A percentile compares a stretch with the other conserved stretches of the same genome.
phyloP scores from a whole-genome alignment of 371 early-diverging fungal species.

The Actinomucor elegans region DNA sequence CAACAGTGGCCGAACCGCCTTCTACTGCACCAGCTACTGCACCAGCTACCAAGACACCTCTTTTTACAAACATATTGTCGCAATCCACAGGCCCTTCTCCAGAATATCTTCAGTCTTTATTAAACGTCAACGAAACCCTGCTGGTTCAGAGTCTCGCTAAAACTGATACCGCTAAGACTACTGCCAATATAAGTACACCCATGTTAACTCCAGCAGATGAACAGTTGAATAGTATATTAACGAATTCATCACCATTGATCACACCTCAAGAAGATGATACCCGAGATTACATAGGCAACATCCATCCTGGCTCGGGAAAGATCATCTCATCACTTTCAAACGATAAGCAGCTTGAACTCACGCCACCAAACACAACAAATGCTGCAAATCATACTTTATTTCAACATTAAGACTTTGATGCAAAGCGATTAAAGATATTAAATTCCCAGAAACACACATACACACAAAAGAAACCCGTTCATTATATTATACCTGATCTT shows the following conservation, averaged over 20 bases:
- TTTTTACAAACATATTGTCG: constrained; percentile 15
- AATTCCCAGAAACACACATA: no score
- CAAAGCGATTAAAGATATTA: no score
- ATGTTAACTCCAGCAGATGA: constrained; percentile 18
- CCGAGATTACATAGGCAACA: constrained; percentile 2
- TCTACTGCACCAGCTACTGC: not conserved
- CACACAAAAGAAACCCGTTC: no score
- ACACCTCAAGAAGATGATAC: constrained; percentile 12
- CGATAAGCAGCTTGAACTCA: no score
- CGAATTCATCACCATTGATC: constrained; percentile 1
- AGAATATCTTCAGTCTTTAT: constrained; percentile 35
- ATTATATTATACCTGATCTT: no score
- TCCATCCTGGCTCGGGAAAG: constrained; percentile 13
- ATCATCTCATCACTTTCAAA: constrained; percentile 11
- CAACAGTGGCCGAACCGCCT: not conserved
- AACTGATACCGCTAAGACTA: not conserved
- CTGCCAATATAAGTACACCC: not conserved
- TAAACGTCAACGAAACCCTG: constrained; percentile 39
- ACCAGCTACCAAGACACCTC: constrained; percentile 1
- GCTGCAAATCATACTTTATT: no score
- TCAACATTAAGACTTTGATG: no score
- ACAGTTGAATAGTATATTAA: not conserved
- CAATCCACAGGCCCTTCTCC: constrained; percentile 30
- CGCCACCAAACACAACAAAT: no score
- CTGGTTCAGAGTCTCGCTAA: constrained; percentile 38